Evolutionary conservation across 129 eudicot species (phyloP).

Genomic region (Deinandra increscens): DNA sequence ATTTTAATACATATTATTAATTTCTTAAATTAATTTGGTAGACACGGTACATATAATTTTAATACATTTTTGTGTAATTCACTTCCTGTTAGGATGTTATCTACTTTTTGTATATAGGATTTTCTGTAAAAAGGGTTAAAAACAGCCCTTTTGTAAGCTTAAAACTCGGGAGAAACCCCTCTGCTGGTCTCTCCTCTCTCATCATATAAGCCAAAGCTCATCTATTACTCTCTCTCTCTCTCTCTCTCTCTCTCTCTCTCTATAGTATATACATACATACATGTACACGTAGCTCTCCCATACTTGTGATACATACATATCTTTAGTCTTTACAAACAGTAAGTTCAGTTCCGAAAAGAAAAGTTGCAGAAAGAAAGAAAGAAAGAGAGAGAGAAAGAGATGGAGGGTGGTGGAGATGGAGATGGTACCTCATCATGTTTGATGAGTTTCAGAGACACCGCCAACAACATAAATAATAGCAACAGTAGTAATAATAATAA

Average conservation of each 20-base stretch:
- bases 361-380: conserved; percentile 13
- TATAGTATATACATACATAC: not conserved
- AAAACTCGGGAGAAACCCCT: conserved; percentile 80
- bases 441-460: conserved; percentile 42
- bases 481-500: conserved; percentile 17
- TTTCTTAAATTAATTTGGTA: no score
- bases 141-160: conserved; percentile 49
- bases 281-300: conserved; percentile 7
- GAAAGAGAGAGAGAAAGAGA: conserved; percentile 22
- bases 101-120: conserved; percentile 41
- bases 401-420: conserved; percentile 24
- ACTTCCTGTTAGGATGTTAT: not conserved
- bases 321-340: conserved; percentile 31
- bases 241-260: conserved; percentile 19
- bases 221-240: conserved; percentile 18
- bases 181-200: conserved; percentile 6
- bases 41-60: no score
- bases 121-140: conserved; percentile 64
- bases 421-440: conserved; percentile 43
- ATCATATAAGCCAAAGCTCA: conserved; percentile 21
- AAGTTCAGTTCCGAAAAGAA: conserved; percentile 26
- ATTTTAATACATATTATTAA: no score
- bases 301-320: not conserved
- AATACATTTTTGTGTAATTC: not conserved
- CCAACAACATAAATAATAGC: conserved; percentile 37